phyloP scores from a whole-genome alignment of 768 basidiomycete genomes.

The Xerocomellus intermedius region DNA sequence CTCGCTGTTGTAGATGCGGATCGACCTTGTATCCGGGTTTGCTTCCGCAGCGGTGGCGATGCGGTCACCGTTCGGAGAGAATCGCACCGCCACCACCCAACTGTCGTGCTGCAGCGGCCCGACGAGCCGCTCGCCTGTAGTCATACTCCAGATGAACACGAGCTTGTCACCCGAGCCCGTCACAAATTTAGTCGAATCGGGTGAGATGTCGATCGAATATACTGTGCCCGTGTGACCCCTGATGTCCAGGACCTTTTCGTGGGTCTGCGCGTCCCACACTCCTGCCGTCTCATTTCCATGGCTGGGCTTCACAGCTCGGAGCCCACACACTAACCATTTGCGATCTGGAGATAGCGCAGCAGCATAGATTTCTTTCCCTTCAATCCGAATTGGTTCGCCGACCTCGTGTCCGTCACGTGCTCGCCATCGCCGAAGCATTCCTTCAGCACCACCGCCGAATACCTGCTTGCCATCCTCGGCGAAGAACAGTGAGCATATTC shows the following conservation, averaged over 20 bases:
- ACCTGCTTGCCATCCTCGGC: neutral
- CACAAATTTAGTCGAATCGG: neutral
- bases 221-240: neutral
- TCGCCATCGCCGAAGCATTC: neutral
- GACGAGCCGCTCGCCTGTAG: neutral
- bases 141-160: neutral
- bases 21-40: neutral
- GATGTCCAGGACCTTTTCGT: neutral
- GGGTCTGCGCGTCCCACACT: neutral
- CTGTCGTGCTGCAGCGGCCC: neutral
- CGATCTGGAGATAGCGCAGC: neutral
- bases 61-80: constrained; percentile 6
- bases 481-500: neutral
- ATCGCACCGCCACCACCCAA: neutral
- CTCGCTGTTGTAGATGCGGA: constrained; percentile 2
- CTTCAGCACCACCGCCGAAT: neutral
- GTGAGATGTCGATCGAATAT: neutral
- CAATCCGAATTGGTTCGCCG: neutral
- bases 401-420: neutral
- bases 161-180: neutral
- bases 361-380: neutral
- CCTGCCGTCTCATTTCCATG: neutral
- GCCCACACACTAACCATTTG: neutral
- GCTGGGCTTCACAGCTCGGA: neutral
- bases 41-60: neutral